These are phyloP conservation scores for Aspergillus unguis DNA, from an alignment of 2,329 filamentous ascomycete species.

Conservation along the genomic window DNA sequence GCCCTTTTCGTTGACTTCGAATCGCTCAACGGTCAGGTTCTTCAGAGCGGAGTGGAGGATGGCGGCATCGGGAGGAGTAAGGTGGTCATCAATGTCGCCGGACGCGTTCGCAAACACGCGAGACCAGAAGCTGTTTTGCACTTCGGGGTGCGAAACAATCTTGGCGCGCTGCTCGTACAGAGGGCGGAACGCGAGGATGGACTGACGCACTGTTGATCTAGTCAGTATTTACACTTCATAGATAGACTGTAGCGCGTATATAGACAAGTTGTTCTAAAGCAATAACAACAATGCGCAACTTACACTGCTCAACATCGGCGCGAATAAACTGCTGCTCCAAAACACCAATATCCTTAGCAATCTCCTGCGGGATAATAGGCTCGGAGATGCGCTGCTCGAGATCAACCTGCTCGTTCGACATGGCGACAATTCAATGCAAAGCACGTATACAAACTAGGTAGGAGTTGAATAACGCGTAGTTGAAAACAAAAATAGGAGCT, in stretches of 20 bases:
- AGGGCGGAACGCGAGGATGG: constrained; percentile 63
- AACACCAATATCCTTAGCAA: constrained; percentile 60
- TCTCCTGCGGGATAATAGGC: constrained; percentile 47
- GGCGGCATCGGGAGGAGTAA: constrained; percentile 70
- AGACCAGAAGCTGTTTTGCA: constrained; percentile 75
- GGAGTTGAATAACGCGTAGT: background rate
- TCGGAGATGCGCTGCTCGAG: constrained; percentile 32
- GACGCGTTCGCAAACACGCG: constrained; percentile 86
- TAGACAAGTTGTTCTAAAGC: background rate
- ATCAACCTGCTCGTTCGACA: constrained; percentile 3
- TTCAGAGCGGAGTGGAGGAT: constrained; percentile 67
- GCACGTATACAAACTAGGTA: background rate
- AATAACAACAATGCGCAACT: constrained; percentile 46
- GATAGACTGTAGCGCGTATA: background rate
- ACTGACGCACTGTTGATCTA: constrained; percentile 61
- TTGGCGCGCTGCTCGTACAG: constrained; percentile 74
- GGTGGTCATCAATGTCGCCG: constrained; percentile 79
- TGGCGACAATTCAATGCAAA: background rate
- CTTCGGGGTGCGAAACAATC: constrained; percentile 63
- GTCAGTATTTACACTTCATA: constrained; percentile 2
- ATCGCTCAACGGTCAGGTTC: constrained; percentile 70
- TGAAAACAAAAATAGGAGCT: background rate
- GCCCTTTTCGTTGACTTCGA: constrained; percentile 63
- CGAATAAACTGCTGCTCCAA: constrained; percentile 83
- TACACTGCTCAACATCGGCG: constrained; percentile 68